These are phyloP conservation scores for Hemileccinum impolitum DNA, from an alignment of 768 basidiomycete genomes.

Conservation along the genomic window DNA sequence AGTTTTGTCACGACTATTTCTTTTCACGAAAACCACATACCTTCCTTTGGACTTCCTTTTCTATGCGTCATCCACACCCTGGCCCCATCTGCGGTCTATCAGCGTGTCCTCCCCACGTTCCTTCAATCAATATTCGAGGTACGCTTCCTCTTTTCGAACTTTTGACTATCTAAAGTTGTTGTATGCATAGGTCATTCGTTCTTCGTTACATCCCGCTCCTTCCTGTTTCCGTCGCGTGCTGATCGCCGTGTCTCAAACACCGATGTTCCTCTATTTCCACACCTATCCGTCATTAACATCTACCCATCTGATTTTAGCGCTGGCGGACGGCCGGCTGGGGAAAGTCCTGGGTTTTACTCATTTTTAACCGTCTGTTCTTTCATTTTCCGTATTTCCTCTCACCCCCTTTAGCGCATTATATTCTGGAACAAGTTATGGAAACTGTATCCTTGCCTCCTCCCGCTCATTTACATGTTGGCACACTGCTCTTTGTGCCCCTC, in stretches of 20 bases:
- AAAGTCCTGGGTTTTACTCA: not conserved
- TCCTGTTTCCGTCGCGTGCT: constrained; percentile 1
- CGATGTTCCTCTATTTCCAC: constrained; percentile 4
- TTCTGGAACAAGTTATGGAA: not conserved
- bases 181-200: not conserved
- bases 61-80: not conserved
- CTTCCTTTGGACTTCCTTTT: not conserved
- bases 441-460: not conserved
- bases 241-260: not conserved
- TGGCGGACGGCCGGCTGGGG: not conserved
- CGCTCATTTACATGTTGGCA: constrained; percentile 5
- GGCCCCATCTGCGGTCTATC: constrained; percentile 3
- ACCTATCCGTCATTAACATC: not conserved
- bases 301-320: not conserved
- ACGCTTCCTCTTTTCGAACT: not conserved
- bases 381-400: not conserved
- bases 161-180: not conserved
- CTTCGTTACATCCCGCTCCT: constrained; percentile 2
- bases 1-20: not conserved
- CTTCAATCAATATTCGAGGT: constrained; percentile 17
- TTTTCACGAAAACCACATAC: constrained; percentile 1
- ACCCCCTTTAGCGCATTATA: not conserved
- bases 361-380: not conserved
- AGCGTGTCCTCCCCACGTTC: constrained; percentile 2
- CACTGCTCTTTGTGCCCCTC: not conserved